Conservation (phyloP, 225 moss, liverwort and hornwort species). For the Pleurozium schreberi region DNA sequence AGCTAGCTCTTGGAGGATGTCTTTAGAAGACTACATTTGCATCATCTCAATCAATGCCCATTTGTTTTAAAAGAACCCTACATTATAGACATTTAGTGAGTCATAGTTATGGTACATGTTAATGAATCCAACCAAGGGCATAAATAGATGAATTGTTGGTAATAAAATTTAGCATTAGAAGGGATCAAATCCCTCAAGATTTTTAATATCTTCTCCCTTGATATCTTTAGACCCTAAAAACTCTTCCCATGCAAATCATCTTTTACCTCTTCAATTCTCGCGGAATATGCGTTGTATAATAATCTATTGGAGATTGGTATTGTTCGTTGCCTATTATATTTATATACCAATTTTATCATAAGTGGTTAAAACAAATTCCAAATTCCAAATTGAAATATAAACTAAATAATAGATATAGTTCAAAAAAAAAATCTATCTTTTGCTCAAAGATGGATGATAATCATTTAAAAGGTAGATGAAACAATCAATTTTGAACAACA, state of each 20-base stretch:
- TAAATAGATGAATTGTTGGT: not conserved
- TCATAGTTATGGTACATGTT: accelerated
- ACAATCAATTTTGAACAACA: not conserved
- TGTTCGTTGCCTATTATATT: no score
- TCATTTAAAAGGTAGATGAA: not conserved
- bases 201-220: not conserved
- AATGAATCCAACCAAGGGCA: not conserved
- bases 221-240: not conserved
- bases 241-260: not conserved
- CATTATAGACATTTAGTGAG: not conserved
- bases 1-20: accelerated
- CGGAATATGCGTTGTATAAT: not conserved
- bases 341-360: no score
- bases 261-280: not conserved
- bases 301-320: no score
- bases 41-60: not conserved
- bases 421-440: no score
- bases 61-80: not conserved
- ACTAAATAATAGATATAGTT: no score
- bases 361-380: no score
- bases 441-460: not conserved
- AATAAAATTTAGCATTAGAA: not conserved
- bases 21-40: no score
- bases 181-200: not conserved
- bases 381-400: no score